These are phyloP conservation scores for Lyophyllum decastes DNA, from an alignment of 768 basidiomycete genomes.

Conservation along the genomic window DNA sequence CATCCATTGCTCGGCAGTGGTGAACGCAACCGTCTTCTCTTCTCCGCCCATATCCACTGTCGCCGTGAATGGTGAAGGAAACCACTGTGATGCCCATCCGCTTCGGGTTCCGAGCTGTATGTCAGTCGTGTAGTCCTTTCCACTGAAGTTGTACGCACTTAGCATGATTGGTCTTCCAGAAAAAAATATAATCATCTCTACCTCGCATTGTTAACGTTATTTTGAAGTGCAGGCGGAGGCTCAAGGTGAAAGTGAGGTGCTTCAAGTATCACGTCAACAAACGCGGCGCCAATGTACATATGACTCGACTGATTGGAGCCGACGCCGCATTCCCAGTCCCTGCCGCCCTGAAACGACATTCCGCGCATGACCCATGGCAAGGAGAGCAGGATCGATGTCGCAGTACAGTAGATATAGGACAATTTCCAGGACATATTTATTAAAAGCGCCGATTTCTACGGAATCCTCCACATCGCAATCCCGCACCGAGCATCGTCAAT, in stretches of 20 bases:
- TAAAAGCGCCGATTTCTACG: constrained; percentile 30
- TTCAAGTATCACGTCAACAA: background rate
- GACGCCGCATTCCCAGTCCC: too few relatives aligned
- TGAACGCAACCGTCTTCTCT: constrained; percentile 36
- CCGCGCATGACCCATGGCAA: too few relatives aligned
- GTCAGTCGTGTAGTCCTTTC: background rate
- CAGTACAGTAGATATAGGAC: too few relatives aligned
- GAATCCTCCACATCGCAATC: constrained; percentile 70
- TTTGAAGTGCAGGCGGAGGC: background rate
- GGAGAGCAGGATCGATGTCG: too few relatives aligned
- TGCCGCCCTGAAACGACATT: too few relatives aligned
- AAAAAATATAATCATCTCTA: constrained; percentile 42
- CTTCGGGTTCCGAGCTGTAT: constrained; percentile 19
- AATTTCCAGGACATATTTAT: background rate
- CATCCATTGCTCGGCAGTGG: constrained; percentile 66
- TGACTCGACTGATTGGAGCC: background rate
- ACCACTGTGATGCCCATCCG: constrained; percentile 56
- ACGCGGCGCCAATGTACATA: background rate
- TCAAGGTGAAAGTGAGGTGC: background rate
- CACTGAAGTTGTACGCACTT: constrained; percentile 33
- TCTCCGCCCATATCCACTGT: constrained; percentile 29
- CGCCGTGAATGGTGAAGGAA: constrained; percentile 44
- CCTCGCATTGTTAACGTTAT: constrained; percentile 5
- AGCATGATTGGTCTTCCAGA: constrained; percentile 43
- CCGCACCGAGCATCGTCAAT: constrained; percentile 59